A percentile compares a stretch with the other conserved stretches of the same genome.
These are phyloP conservation scores for Dipteronia dyeriana DNA, from an alignment of 345 rosid genomes.

Conservation along the genomic window DNA sequence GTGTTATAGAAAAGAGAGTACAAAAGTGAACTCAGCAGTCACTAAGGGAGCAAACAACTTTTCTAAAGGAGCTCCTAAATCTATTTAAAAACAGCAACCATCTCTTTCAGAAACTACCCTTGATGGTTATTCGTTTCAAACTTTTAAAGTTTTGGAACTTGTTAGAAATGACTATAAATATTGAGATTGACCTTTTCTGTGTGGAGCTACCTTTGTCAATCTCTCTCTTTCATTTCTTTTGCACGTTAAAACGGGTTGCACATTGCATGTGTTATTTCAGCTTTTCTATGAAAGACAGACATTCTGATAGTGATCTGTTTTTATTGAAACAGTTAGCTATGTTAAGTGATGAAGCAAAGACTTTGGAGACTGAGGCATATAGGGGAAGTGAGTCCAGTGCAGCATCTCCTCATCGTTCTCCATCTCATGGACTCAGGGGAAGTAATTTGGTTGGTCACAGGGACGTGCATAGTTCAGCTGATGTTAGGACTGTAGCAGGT, in stretches of 20 bases:
- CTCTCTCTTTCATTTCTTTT: neutral
- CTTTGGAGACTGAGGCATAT: slow-evolving; percentile 52
- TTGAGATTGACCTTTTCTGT: neutral
- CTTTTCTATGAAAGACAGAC: neutral
- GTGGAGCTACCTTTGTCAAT: neutral
- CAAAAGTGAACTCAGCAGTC: neutral
- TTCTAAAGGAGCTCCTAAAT: neutral
- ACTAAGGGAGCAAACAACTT: neutral
- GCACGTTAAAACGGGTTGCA: neutral
- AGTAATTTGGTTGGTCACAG: slow-evolving; percentile 34
- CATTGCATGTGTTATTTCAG: neutral
- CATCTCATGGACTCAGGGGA: slow-evolving; percentile 39
- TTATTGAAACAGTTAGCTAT: slow-evolving; percentile 50
- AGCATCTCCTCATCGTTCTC: slow-evolving; percentile 33
- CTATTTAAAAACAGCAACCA: neutral
- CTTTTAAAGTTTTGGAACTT: neutral
- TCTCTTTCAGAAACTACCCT: neutral
- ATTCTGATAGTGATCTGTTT: slow-evolving; percentile 1
- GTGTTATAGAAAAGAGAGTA: neutral
- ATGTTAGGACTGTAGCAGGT: slow-evolving; percentile 38
- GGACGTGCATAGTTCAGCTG: slow-evolving; percentile 36
- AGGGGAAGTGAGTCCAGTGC: slow-evolving; percentile 44
- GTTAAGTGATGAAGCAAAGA: slow-evolving; percentile 65
- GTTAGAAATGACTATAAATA: neutral
- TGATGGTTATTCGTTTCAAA: neutral